Base-by-base conservation (phyloP, 2,329 filamentous ascomycete genomes). In the Neonectria sp. region DNA sequence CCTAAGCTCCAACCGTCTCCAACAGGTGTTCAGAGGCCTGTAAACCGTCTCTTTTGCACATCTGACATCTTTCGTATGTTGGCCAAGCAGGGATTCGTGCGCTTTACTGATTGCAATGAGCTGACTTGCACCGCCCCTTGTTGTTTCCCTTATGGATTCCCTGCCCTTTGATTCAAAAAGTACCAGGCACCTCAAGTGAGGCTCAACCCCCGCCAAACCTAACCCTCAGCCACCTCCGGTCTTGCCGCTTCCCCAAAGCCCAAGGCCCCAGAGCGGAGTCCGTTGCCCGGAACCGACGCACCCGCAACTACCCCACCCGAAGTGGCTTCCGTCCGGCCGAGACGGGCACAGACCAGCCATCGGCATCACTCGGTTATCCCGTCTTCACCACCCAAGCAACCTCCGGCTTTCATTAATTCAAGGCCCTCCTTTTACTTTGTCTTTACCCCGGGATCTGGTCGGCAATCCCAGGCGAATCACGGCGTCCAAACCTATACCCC, bases 301-400 rank as follows among this genome's bases (percentile, higher is more conserved):
- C 58, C 60, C 56, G 70, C 69, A 67, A 31, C 29, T 51, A 45
- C 6, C 68, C 64, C 70, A 70, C 69, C 71, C 64, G 69, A 61
- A 37, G 21, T 12, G 55, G 52, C 71, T 75, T 75, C 73, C 73
- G 72, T 33, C 73, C 70, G 72, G 68, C 73, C 74, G 74, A 76
- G 63, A 68, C 21, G 63, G 65, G 74, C 74, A 76, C 74, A 68
- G 74, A 75, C 74, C 72, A 73, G 9, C 29, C n/a, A 67, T 75
- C 73, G 73, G 73, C 72, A 70, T 68, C 27, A 67, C 52, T 76
- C 74, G 74, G 74, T 73, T 75, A 76, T 70, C 48, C 57, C 49
- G 51, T 21, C 56, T 63, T 29, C 24, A 40, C 43, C 48, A 43
- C 52, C 40, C 57, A 46, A 58, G 24, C 57, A 64, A 43, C 60